Percentiles rank a stretch among this genome's conserved stretches.
Evolutionary conservation across 805 yeast species (phyloP).

Genomic region (Naumovozyma dairenensis): DNA sequence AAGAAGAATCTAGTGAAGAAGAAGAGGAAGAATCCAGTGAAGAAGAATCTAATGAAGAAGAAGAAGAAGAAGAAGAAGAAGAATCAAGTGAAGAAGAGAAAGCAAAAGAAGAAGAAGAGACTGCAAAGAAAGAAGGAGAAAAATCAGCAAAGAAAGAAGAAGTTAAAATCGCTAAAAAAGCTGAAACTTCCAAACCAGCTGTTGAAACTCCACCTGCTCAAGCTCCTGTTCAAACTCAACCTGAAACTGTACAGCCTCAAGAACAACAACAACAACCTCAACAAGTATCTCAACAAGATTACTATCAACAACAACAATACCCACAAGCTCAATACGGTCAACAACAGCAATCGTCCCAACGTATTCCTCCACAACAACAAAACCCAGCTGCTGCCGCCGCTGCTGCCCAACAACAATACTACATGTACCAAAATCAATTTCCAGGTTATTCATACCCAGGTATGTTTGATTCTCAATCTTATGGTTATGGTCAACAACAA

Average conservation of each 20-base stretch:
- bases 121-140: conserved; percentile 3
- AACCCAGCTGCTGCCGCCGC: conserved; percentile 21
- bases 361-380: conserved; percentile 11
- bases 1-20: conserved; percentile 7
- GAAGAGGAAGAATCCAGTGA: conserved; percentile 2
- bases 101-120: conserved; percentile 6
- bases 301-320: conserved; percentile 19
- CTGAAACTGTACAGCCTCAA: conserved; percentile 6
- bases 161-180: conserved; percentile 3
- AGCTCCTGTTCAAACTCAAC: conserved; percentile 4
- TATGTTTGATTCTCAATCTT: conserved; percentile 27
- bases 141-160: conserved; percentile 4
- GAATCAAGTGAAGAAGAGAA: conserved; percentile 3
- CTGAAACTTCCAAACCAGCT: conserved; percentile 6
- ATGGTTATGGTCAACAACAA: conserved; percentile 24
- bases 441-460: conserved; percentile 31
- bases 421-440: conserved; percentile 30
- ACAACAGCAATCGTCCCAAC: conserved; percentile 17
- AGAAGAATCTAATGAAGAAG: conserved; percentile 5
- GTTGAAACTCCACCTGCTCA: conserved; percentile 6
- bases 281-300: conserved; percentile 19
- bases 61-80: conserved; percentile 5
- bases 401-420: conserved; percentile 28
- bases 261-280: conserved; percentile 13
- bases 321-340: conserved; percentile 12